Conservation (phyloP, 1,284 basidiomycete species). For the Cutaneotrichosporon arboriforme region DNA sequence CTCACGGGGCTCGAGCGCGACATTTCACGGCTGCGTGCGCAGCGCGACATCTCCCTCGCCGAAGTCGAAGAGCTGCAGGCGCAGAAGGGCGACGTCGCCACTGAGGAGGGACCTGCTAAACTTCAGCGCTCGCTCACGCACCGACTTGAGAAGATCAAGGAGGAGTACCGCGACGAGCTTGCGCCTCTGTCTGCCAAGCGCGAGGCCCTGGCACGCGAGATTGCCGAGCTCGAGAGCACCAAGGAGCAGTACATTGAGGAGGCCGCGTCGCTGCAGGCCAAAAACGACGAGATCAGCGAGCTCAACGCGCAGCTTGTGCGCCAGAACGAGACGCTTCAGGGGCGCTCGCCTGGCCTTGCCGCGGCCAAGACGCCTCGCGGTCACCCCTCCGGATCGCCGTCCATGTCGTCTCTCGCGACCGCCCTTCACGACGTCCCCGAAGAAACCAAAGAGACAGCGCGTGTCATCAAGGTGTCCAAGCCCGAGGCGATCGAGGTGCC, state of each 20-base stretch:
- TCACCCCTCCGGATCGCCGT: constrained; percentile 46
- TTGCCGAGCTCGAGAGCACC: constrained; percentile 77
- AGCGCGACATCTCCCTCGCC: constrained; percentile 84
- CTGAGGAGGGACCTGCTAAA: constrained; percentile 36
- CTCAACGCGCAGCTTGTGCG: constrained; percentile 72
- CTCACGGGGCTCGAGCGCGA: constrained; percentile 76
- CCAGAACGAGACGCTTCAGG: constrained; percentile 59
- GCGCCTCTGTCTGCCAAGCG: constrained; percentile 75
- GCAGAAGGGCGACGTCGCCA: constrained; percentile 13
- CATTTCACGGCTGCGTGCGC: constrained; percentile 76
- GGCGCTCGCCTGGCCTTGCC: constrained; percentile 30
- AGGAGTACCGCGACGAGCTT: constrained; percentile 80
- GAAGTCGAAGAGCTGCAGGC: constrained; percentile 84
- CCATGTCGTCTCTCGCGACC: constrained; percentile 44
- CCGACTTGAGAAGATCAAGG: constrained; percentile 84
- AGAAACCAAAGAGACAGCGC: constrained; percentile 33
- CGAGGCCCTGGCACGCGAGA: constrained; percentile 72
- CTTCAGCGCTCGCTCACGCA: constrained; percentile 70
- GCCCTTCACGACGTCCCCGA: constrained; percentile 47
- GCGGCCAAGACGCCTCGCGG: constrained; percentile 14
- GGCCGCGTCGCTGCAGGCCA: constrained; percentile 77
- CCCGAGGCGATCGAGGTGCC: constrained; percentile 49
- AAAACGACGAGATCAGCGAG: constrained; percentile 87
- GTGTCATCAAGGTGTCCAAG: constrained; percentile 47
- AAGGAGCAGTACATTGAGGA: constrained; percentile 85